Conservation (phyloP, 2,329 filamentous ascomycete genomes). For the Fusarium succisae region DNA sequence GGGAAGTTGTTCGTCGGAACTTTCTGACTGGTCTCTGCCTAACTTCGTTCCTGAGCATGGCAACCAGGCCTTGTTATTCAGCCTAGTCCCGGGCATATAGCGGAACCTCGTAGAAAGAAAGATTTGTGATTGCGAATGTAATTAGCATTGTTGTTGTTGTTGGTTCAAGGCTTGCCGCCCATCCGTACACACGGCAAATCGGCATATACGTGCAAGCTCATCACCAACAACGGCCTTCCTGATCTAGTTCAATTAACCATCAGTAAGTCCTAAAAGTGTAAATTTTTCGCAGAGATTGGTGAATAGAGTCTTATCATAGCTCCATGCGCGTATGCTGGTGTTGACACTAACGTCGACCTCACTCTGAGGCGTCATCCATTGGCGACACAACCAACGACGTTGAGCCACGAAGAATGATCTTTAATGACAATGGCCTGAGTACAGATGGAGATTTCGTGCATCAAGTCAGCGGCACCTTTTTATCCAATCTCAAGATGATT, state of each 20-base stretch:
- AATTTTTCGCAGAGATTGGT: rapidly evolving
- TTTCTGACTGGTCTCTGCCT: too few relatives aligned
- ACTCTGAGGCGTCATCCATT: neutral
- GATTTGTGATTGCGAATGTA: too few relatives aligned
- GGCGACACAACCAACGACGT: neutral
- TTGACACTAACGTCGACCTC: neutral
- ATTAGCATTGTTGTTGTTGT: neutral
- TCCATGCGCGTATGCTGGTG: too few relatives aligned
- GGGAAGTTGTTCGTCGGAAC: too few relatives aligned
- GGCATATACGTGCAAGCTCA: neutral
- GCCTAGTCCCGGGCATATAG: rapidly evolving
- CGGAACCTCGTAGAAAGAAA: rapidly evolving
- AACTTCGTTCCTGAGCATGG: too few relatives aligned
- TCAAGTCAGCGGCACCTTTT: neutral
- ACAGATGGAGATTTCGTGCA: too few relatives aligned
- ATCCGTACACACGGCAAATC: neutral
- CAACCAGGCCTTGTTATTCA: neutral
- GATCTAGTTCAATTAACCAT: neutral
- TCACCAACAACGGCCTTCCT: neutral
- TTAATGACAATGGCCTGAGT: too few relatives aligned
- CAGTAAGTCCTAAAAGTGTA: rapidly evolving
- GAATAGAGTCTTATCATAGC: too few relatives aligned
- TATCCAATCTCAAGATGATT: neutral
- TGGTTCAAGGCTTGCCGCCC: neutral
- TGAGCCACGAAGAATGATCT: neutral